phyloP scores from a whole-genome alignment of 148 eudicot genomes.

The Rhododendron ferrugineum region DNA sequence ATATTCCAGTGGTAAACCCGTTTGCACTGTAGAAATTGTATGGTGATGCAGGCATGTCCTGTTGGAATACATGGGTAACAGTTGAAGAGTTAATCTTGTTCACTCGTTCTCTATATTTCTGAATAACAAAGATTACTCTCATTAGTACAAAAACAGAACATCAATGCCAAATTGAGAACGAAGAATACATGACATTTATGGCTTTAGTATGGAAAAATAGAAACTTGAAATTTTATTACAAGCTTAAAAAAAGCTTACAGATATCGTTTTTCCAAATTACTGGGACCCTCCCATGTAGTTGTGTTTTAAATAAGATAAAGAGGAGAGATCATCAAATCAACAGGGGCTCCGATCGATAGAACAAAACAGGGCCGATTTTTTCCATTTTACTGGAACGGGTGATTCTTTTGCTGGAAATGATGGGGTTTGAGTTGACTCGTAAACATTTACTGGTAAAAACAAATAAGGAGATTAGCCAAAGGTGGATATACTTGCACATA shows the following conservation, averaged over 20 bases:
- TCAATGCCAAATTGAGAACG: not conserved
- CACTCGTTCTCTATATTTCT: constrained; percentile 12
- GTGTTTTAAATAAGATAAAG: not conserved
- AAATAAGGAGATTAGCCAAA: not conserved
- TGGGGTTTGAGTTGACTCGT: not conserved
- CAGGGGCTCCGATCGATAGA: not conserved
- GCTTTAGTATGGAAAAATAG: not conserved
- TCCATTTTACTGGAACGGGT: not conserved
- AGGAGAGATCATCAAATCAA: not conserved
- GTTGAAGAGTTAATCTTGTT: not conserved
- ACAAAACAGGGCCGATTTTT: not conserved
- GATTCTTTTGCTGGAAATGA: not conserved
- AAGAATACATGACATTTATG: not conserved
- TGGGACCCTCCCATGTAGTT: not conserved
- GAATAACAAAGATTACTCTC: not conserved
- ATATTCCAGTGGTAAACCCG: not conserved
- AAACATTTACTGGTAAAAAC: not conserved
- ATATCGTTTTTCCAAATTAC: not conserved
- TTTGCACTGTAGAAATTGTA: not conserved
- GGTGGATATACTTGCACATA: not conserved
- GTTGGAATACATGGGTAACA: not conserved
- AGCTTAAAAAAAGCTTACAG: not conserved
- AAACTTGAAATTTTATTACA: not conserved
- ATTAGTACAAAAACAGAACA: not conserved
- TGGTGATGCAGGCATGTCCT: not conserved